Conservation (phyloP, 192 early-diverging fungal genomes). For the Coemansia sp. region DNA sequence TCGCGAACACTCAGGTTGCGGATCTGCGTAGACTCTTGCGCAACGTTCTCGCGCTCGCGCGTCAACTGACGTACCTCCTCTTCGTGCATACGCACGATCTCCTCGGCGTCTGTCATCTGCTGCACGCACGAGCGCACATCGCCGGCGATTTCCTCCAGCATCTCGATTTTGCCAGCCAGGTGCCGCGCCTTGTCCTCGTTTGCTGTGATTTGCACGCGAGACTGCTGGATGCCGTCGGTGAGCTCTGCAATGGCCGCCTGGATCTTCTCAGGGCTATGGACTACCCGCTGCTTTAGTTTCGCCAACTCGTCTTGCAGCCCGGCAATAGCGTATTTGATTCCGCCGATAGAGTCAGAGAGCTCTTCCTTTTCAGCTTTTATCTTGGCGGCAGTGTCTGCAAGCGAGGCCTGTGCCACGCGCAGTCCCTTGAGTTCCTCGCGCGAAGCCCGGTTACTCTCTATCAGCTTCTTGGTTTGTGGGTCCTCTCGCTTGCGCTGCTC, state of each 20-base stretch:
- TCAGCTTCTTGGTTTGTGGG: slow-evolving; percentile 54
- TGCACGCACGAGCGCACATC: slow-evolving; percentile 62
- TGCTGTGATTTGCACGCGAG: slow-evolving; percentile 49
- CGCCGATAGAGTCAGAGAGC: slow-evolving; percentile 59
- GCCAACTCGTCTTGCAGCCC: slow-evolving; percentile 54
- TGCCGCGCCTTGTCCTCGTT: slow-evolving; percentile 63
- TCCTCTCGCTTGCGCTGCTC: slow-evolving; percentile 59
- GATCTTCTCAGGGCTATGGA: slow-evolving; percentile 77
- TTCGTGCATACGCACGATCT: slow-evolving; percentile 55
- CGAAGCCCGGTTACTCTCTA: slow-evolving; percentile 57
- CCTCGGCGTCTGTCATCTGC: slow-evolving; percentile 70
- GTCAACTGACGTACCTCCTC: slow-evolving; percentile 47
- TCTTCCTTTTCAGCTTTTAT: slow-evolving; percentile 60
- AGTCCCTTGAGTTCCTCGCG: slow-evolving; percentile 62
- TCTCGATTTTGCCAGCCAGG: slow-evolving; percentile 58
- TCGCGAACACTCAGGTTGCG: slow-evolving; percentile 44
- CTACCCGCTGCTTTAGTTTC: slow-evolving; percentile 63
- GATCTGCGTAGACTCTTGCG: slow-evolving; percentile 21
- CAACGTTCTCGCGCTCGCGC: slow-evolving; percentile 14
- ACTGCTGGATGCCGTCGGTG: slow-evolving; percentile 45
- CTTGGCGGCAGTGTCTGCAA: slow-evolving; percentile 45
- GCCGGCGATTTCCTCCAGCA: slow-evolving; percentile 58
- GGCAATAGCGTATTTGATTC: slow-evolving; percentile 55
- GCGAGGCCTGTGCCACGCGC: slow-evolving; percentile 40
- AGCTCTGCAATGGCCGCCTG: slow-evolving; percentile 70